Evolutionary conservation across 2,329 filamentous ascomycete genomes (phyloP).

Genomic region (Tolypocladium cylindrosporum): DNA sequence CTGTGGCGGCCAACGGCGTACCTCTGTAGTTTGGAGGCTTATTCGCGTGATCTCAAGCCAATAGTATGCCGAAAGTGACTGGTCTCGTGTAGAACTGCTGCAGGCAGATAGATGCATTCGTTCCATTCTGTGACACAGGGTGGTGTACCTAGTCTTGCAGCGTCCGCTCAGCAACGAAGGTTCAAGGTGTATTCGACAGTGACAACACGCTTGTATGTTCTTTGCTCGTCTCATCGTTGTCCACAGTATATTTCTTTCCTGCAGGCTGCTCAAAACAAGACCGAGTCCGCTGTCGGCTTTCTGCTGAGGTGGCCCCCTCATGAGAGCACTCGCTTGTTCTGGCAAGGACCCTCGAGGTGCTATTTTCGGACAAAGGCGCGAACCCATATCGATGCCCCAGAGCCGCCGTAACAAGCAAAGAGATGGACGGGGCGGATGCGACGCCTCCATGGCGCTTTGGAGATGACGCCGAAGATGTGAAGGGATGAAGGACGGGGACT

Average conservation of each 20-base stretch:
- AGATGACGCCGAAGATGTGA: not conserved
- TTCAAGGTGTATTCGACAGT: not conserved
- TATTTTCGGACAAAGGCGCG: not conserved
- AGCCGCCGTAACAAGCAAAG: not conserved
- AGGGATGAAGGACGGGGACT: not conserved
- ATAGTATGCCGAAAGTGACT: no score
- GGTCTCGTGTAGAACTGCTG: no score
- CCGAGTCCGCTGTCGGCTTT: not conserved
- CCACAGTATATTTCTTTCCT: not conserved
- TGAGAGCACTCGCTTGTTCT: not conserved
- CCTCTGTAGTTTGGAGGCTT: not conserved
- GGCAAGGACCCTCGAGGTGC: not conserved
- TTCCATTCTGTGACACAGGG: not conserved
- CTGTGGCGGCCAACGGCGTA: no score
- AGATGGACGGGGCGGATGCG: no score
- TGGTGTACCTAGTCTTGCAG: not conserved
- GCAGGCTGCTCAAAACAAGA: not conserved
- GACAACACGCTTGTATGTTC: not conserved
- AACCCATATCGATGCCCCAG: not conserved
- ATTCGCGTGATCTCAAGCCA: not conserved
- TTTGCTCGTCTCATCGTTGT: no score
- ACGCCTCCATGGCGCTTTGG: not conserved
- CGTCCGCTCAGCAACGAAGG: not conserved
- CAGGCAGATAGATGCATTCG: not conserved
- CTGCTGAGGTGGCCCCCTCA: no score